Percentiles rank a stretch among this genome's conserved stretches.
phyloP scores from a whole-genome alignment of 2,329 filamentous ascomycete species.

The Fusarium tricinctum region DNA sequence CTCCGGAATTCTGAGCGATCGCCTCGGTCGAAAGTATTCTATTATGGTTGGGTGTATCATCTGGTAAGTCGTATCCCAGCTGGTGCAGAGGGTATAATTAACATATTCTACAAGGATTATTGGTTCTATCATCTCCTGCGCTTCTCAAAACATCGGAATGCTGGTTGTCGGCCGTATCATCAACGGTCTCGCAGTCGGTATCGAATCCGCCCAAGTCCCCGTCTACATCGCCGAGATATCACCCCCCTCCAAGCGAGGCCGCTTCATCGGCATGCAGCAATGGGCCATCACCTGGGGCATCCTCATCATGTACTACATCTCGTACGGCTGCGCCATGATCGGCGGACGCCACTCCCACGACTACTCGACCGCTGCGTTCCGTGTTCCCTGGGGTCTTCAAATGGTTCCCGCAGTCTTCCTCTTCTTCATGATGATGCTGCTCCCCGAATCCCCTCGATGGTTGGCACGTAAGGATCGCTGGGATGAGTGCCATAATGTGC shows the following conservation, averaged over 20 bases:
- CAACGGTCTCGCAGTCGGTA: conserved; percentile 75
- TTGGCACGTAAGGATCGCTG: conserved; percentile 76
- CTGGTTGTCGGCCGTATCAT: conserved; percentile 68
- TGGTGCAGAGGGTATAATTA: rapidly evolving
- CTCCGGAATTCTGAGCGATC: conserved; percentile 65
- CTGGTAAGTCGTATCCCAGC: conserved; percentile 58
- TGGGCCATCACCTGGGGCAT: conserved; percentile 81
- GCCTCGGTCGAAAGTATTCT: conserved; percentile 63
- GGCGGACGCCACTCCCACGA: conserved; percentile 56
- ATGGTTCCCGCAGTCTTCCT: conserved; percentile 70
- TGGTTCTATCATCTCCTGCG: conserved; percentile 62
- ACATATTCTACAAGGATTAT: conserved; percentile 56
- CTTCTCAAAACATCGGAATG: conserved; percentile 58
- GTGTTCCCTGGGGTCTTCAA: conserved; percentile 73
- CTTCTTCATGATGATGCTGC: conserved; percentile 70
- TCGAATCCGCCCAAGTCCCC: conserved; percentile 75
- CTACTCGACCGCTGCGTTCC: conserved; percentile 70
- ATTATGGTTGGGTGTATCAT: conserved; percentile 66
- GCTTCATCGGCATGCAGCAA: conserved; percentile 70
- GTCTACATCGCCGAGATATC: conserved; percentile 79
- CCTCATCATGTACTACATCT: conserved; percentile 75
- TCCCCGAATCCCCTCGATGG: conserved; percentile 72
- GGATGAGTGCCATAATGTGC: conserved; percentile 66
- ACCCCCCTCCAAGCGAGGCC: conserved; percentile 63
- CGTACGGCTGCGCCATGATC: conserved; percentile 75